Evolutionary conservation across 2,329 filamentous ascomycete genomes (phyloP), one percentile per base, ranked within the genome.

Genomic region (Pseudogymnoascus sp.): DNA sequence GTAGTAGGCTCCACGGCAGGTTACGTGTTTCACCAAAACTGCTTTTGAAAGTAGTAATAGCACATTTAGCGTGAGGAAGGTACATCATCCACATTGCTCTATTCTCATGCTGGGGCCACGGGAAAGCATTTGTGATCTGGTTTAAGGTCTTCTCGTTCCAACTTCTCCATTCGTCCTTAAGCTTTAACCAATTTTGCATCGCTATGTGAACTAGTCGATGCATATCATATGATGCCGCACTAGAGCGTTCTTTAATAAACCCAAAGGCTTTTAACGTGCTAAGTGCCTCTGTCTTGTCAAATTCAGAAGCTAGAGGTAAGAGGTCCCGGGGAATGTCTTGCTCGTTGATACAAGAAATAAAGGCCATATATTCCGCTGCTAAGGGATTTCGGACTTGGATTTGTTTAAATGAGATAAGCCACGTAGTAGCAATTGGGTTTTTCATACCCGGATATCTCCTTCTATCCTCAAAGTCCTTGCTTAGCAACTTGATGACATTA

Each of bases 131-230:
- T 15, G 62, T 61, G 61, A 67, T 31, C 64, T 64, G 64, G 4
- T 15, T 15, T 26, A 67, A 62, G 15, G 38, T 50, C n/a, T 17
- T 65, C 26, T 65, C 64, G 3, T 59, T 64, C 64, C 23, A 68
- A 21, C 61, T 38, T 40, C 38, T 21, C 11, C 65, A 23, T 44
- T 50, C n/a, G 1, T 61, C 31, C 23, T 68, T 28, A 38, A 63
- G 42, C 33, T 62, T 28, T 36, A 69, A 64, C 68, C 65, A 69
- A 19, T 64, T 66, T 26, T 66, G 59, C 11, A 61, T 69, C 40
- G 66, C 62, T 2, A 67, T 28, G 65, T 69, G 63, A 17, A 69
- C 65, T 23, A 69, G 53, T 7, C 64, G 64, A 62, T 69, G 66
- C 9, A 64, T 26, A 61, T 61, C 36, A 26, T 47, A 62, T n/a